A percentile compares a stretch with the other conserved stretches of the same genome.
These are phyloP conservation scores for Endocarpon pusillum DNA, from an alignment of 495 filamentous ascomycete genomes.

Conservation along the genomic window DNA sequence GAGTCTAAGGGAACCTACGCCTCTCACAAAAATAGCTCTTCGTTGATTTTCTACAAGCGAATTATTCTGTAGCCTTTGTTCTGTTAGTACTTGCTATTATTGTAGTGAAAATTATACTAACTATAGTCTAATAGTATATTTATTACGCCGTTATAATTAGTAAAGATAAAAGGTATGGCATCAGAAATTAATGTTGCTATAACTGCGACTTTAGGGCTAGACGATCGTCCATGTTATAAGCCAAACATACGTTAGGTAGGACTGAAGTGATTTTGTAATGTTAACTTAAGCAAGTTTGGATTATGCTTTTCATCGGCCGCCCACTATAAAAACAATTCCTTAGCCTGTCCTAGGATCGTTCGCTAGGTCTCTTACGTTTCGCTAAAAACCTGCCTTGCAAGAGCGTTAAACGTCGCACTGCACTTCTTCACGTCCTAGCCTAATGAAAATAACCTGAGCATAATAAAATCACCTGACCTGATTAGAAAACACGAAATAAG, in stretches of 20 bases:
- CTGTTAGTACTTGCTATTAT: background rate
- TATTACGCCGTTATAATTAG: conserved; percentile 11
- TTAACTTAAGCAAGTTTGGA: conserved; percentile 6
- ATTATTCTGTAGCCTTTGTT: conserved; percentile 14
- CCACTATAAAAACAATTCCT: conserved; percentile 2
- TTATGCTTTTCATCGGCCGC: conserved; percentile 14
- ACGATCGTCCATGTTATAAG: conserved; percentile 1
- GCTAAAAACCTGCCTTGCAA: conserved; percentile 13
- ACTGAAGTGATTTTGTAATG: conserved; percentile 12
- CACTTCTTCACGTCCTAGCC: conserved; percentile 12
- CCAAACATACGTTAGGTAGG: conserved; percentile 7
- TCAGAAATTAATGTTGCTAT: conserved; percentile 12
- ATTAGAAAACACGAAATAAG: background rate
- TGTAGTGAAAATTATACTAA: background rate
- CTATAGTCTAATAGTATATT: conserved; percentile 5
- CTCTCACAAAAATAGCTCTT: conserved; percentile 10
- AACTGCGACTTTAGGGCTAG: conserved; percentile 9
- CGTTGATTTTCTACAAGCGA: conserved; percentile 5
- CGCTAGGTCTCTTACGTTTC: too few species aligned
- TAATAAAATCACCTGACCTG: conserved; percentile 15
- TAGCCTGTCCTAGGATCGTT: background rate
- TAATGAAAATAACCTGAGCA: conserved; percentile 14
- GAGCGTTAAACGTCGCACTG: conserved; percentile 10
- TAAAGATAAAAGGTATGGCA: conserved; percentile 12
- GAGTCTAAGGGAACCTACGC: conserved; percentile 6